Conservation (phyloP, 2,329 filamentous ascomycete genomes). For the Parafenestella ontariensis region DNA sequence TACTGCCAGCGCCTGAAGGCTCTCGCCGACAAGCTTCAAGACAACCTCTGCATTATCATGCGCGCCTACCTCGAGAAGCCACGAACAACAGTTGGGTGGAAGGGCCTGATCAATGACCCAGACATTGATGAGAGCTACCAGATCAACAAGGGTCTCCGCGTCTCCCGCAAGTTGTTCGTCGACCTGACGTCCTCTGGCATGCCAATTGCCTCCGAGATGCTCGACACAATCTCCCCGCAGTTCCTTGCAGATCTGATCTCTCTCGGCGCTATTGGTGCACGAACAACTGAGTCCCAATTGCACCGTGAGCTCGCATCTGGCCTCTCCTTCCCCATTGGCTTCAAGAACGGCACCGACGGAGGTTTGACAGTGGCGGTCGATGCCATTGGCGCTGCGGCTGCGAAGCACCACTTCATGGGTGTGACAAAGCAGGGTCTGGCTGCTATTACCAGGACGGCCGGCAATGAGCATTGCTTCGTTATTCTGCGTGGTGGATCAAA, state of each 20-base stretch:
- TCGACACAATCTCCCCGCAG: conserved; percentile 98
- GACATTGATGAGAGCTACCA: conserved; percentile 97
- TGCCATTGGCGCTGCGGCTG: conserved; percentile 81
- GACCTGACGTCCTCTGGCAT: conserved; percentile 87
- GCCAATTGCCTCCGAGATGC: conserved; percentile 97
- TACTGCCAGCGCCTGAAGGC: conserved; percentile 82
- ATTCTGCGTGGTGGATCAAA: conserved; percentile 90
- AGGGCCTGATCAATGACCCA: conserved; percentile 98
- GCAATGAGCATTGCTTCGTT: conserved; percentile 97
- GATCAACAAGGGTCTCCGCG: conserved; percentile 97
- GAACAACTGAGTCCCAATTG: conserved; percentile 95
- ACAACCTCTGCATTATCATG: conserved; percentile 93
- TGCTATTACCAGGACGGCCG: conserved; percentile 89
- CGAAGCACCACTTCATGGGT: conserved; percentile 97
- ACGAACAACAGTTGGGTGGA: conserved; percentile 97
- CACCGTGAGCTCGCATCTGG: conserved; percentile 96
- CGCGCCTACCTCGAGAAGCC: conserved; percentile 99
- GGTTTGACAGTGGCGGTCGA: conserved; percentile 91
- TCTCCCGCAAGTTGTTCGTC: conserved; percentile 91
- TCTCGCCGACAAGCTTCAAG: conserved; percentile 78
- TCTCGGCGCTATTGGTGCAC: conserved; percentile 91
- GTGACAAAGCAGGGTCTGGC: conserved; percentile 97
- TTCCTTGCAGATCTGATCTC: conserved; percentile 96
- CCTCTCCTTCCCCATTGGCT: conserved; percentile 95
- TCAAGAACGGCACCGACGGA: conserved; percentile 99